These are phyloP conservation scores for Ogataea methylovora DNA, from an alignment of 805 yeast genomes.

Conservation along the genomic window DNA sequence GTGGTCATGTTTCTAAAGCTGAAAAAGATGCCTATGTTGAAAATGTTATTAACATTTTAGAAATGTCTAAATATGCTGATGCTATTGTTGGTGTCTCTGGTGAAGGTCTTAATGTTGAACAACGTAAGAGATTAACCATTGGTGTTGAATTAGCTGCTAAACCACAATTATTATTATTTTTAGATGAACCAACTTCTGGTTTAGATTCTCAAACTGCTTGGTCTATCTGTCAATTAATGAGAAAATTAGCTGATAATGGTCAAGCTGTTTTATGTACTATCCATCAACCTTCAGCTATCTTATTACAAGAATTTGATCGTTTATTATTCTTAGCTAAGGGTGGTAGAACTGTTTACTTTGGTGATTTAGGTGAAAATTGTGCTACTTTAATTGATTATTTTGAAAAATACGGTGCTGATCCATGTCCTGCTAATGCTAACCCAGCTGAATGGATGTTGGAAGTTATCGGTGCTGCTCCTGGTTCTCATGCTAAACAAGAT, in stretches of 20 bases:
- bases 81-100: conserved; percentile 41
- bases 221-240: conserved; percentile 44
- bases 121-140: conserved; percentile 42
- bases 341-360: conserved; percentile 67
- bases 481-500: conserved; percentile 58
- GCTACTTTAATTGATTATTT: conserved; percentile 51
- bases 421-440: conserved; percentile 59
- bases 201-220: conserved; percentile 50
- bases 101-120: conserved; percentile 44
- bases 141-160: conserved; percentile 48
- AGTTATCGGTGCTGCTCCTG: conserved; percentile 73
- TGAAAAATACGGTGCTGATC: conserved; percentile 53
- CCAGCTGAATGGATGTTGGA: conserved; percentile 91
- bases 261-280: conserved; percentile 58
- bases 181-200: conserved; percentile 58
- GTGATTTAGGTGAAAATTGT: conserved; percentile 53
- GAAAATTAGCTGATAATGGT: conserved; percentile 38
- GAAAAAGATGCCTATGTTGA: conserved; percentile 44
- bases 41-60: conserved; percentile 36
- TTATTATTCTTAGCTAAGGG: conserved; percentile 57
- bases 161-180: conserved; percentile 40
- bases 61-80: conserved; percentile 45
- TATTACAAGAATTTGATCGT: conserved; percentile 68
- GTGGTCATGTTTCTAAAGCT: conserved; percentile 27
- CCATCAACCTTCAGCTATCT: conserved; percentile 76